These are phyloP conservation scores for Pichia sp. DNA, from an alignment of 1,139 yeast species.

Conservation along the genomic window DNA sequence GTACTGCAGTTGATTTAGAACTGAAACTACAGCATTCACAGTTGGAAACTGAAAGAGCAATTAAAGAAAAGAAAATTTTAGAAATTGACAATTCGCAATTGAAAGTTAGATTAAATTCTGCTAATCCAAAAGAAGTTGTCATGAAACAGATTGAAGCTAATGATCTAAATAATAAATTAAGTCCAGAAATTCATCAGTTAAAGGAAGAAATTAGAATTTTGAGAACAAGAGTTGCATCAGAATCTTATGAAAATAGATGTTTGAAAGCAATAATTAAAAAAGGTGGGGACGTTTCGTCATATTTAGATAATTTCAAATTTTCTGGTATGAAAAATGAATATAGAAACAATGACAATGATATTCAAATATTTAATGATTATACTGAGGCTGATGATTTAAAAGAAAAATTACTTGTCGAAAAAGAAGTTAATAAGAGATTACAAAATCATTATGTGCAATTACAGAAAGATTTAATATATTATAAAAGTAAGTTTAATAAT, in stretches of 20 bases:
- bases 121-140: conserved; percentile 33
- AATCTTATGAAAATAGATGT: conserved; percentile 46
- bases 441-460: conserved; percentile 28
- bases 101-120: conserved; percentile 28
- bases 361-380: conserved; percentile 9
- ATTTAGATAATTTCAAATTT: conserved; percentile 3
- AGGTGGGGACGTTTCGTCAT: no score
- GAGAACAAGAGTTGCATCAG: conserved; percentile 49
- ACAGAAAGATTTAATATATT: conserved; percentile 29
- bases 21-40: conserved; percentile 28
- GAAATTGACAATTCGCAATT: conserved; percentile 29
- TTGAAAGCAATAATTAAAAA: conserved; percentile 36
- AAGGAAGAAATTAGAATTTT: conserved; percentile 54
- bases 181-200: conserved; percentile 24
- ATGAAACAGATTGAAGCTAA: conserved; percentile 8
- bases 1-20: conserved; percentile 16
- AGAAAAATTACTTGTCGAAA: conserved; percentile 29
- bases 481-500: conserved; percentile 24
- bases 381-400: conserved; percentile 22
- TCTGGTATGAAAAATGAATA: not conserved
- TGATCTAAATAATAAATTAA: conserved; percentile 1
- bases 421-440: conserved; percentile 28
- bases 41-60: conserved; percentile 36
- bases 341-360: not conserved
- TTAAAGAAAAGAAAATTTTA: conserved; percentile 27